Percentiles rank a stretch among this genome's conserved stretches.
phyloP scores from a whole-genome alignment of 2,329 filamentous ascomycete species.

The Huntiella decipiens region DNA sequence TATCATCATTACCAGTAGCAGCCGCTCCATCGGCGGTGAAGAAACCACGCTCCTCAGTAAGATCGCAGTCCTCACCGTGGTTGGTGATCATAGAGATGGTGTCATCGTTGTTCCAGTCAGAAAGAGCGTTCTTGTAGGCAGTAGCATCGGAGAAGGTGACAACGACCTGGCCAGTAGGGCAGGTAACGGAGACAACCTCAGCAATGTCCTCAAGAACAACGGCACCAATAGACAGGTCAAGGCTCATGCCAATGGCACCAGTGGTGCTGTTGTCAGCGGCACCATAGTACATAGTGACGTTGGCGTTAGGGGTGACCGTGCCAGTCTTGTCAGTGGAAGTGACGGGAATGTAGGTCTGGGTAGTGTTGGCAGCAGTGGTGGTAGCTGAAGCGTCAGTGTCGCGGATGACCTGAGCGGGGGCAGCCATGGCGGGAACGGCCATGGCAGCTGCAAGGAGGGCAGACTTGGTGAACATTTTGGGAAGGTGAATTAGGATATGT shows the following conservation, averaged over 20 bases:
- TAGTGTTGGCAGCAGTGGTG: not conserved
- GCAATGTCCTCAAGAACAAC: slow-evolving; percentile 14
- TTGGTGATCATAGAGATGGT: slow-evolving; percentile 23
- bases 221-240: slow-evolving; percentile 13
- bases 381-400: not conserved
- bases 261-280: slow-evolving; percentile 11
- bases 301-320: slow-evolving; percentile 1
- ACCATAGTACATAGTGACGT: slow-evolving; percentile 11
- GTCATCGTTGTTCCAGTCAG: slow-evolving; percentile 11
- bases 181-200: slow-evolving; percentile 12
- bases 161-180: slow-evolving; percentile 11
- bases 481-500: not conserved
- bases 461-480: not conserved
- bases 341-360: slow-evolving; percentile 1
- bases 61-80: slow-evolving; percentile 23
- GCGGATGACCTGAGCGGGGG: not conserved
- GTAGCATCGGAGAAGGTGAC: slow-evolving; percentile 12
- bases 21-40: slow-evolving; percentile 19
- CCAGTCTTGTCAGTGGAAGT: slow-evolving; percentile 9
- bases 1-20: slow-evolving; percentile 2
- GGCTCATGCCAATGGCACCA: slow-evolving; percentile 14
- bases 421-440: not conserved
- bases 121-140: slow-evolving; percentile 12
- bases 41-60: slow-evolving; percentile 21
- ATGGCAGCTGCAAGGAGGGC: not conserved